phyloP scores from a whole-genome alignment of 2,329 filamentous ascomycete genomes.

The Aureobasidium sp. region DNA sequence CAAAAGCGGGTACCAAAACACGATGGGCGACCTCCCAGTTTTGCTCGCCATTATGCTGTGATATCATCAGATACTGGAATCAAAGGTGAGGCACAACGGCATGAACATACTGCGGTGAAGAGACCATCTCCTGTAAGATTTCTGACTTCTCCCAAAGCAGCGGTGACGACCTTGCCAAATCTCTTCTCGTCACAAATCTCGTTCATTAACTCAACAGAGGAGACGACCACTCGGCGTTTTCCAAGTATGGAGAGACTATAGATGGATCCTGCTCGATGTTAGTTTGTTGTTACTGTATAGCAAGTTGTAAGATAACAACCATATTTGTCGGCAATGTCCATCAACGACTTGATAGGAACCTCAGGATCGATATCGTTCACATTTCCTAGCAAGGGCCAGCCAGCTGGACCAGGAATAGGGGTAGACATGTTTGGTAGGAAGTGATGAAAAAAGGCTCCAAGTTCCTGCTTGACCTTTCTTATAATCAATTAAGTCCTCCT shows the following conservation, averaged over 20 bases:
- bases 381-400: conserved; percentile 58
- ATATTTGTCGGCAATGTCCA: conserved; percentile 34
- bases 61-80: background rate
- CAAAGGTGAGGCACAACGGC: conserved; percentile 22
- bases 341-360: conserved; percentile 47
- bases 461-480: background rate
- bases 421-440: conserved; percentile 19
- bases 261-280: conserved; percentile 13
- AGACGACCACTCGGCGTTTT: conserved; percentile 18
- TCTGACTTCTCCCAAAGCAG: conserved; percentile 46
- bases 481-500: background rate
- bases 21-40: conserved; percentile 35
- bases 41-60: conserved; percentile 27
- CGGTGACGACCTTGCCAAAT: conserved; percentile 51
- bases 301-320: background rate
- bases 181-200: conserved; percentile 33
- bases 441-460: background rate
- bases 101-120: conserved; percentile 28
- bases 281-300: background rate
- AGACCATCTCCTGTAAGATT: conserved; percentile 41
- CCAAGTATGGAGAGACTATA: conserved; percentile 16
- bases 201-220: conserved; percentile 24
- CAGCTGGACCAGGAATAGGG: conserved; percentile 55
- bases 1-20: conserved; percentile 39
- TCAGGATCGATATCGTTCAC: conserved; percentile 52